phyloP scores from a whole-genome alignment of 108 stramenopile genomes.

The Cyclotella kingstonii region DNA sequence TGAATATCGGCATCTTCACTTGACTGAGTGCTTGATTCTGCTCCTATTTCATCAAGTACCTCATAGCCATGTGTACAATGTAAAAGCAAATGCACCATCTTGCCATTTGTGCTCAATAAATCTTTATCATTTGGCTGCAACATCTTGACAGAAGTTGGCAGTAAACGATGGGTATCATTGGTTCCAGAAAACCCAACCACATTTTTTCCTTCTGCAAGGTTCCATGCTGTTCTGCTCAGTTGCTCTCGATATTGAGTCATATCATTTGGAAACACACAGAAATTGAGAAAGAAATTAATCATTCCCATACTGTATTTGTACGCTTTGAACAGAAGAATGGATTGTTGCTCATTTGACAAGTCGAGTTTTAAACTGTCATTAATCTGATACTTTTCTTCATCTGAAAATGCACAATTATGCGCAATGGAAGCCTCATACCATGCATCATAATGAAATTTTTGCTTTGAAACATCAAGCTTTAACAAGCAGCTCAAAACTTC shows the following conservation, averaged over 20 bases:
- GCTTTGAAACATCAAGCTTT: conserved; percentile 28
- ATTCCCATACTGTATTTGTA: conserved; percentile 28
- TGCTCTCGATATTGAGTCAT: conserved; percentile 27
- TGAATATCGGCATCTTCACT: not conserved
- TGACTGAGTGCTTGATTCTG: no score
- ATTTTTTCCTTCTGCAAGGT: conserved; percentile 28
- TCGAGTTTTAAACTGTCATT: conserved; percentile 46
- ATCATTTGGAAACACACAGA: conserved; percentile 44
- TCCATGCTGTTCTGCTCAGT: conserved; percentile 45
- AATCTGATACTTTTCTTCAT: no score
- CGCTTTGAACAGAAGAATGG: conserved; percentile 10
- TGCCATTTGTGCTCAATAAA: conserved; percentile 48
- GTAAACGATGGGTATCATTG: conserved; percentile 47
- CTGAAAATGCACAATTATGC: no score
- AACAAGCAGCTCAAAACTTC: conserved; percentile 30
- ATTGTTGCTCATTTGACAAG: conserved; percentile 35
- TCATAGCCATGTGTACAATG: conserved; percentile 6
- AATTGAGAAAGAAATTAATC: conserved; percentile 54
- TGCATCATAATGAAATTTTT: conserved; percentile 33
- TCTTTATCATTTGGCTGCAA: conserved; percentile 19
- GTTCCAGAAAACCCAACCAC: conserved; percentile 46
- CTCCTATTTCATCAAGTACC: no score
- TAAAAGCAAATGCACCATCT: conserved; percentile 48
- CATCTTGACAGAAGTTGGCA: conserved; percentile 50
- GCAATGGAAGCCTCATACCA: conserved; percentile 36